Percentiles rank a stretch among this genome's conserved stretches.
Evolutionary conservation across 106 monocot species (phyloP).

Genomic region (Xerophyta viscosa): DNA sequence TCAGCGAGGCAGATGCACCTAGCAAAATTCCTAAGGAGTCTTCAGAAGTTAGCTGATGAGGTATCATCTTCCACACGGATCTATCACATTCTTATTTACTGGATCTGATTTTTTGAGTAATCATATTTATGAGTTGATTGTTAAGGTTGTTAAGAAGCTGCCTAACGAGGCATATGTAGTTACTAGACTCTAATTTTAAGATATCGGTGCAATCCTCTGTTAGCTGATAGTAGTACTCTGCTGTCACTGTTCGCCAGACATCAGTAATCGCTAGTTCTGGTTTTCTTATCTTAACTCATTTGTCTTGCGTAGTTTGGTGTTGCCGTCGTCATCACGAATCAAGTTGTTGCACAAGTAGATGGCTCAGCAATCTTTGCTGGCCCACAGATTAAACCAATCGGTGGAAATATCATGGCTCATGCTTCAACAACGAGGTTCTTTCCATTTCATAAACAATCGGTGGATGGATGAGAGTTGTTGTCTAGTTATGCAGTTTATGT

Average conservation of each 20-base stretch:
- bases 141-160: too few species aligned
- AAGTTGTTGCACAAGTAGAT: conserved; percentile 98
- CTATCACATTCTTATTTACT: too few species aligned
- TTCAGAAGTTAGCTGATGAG: conserved; percentile 75
- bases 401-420: conserved; percentile 99
- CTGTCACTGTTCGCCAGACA: too few species aligned
- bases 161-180: too few species aligned
- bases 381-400: conserved; percentile 89
- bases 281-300: not conserved
- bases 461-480: not conserved
- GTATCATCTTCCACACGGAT: too few species aligned
- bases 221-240: not conserved
- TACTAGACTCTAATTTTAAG: too few species aligned
- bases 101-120: too few species aligned
- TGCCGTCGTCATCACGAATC: conserved; percentile 90
- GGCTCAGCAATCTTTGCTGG: conserved; percentile 90
- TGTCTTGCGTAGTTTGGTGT: conserved; percentile 75
- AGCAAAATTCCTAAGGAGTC: conserved; percentile 68
- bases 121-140: too few species aligned
- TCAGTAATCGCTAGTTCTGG: too few species aligned
- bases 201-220: not conserved
- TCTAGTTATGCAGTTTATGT: too few species aligned
- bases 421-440: conserved; percentile 83
- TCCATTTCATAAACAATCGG: too few species aligned
- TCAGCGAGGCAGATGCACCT: conserved; percentile 81